Evolutionary conservation across 1,284 basidiomycete genomes (phyloP).

Genomic region (Microbotryum silenes-acaulis): DNA sequence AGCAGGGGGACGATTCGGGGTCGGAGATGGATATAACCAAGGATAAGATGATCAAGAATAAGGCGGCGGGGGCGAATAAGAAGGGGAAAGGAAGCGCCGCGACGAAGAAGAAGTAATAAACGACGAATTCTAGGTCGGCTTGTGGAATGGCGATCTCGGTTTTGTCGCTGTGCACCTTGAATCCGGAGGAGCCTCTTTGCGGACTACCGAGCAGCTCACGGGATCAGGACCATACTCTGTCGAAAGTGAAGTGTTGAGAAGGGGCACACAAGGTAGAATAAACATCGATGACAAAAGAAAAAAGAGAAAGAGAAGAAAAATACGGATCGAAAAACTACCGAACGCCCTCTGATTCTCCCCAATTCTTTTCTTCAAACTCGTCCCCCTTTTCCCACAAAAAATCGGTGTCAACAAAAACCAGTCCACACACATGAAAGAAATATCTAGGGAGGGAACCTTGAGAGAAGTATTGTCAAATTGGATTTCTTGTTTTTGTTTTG

Average conservation of each 20-base stretch:
- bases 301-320: conserved; percentile 4
- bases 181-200: too few species aligned
- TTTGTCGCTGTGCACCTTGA: too few species aligned
- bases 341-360: neutral
- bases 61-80: conserved; percentile 20
- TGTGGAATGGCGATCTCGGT: too few species aligned
- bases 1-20: conserved; percentile 10
- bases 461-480: neutral
- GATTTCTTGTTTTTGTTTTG: neutral
- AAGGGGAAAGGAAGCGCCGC: neutral
- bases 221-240: too few species aligned
- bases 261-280: neutral
- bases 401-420: neutral
- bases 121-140: too few species aligned
- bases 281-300: neutral
- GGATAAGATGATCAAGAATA: conserved; percentile 36
- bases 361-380: neutral
- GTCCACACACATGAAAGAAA: neutral
- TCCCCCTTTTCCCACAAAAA: neutral
- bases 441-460: neutral
- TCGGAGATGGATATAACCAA: conserved; percentile 20
- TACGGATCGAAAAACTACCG: neutral
- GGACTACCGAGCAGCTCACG: too few species aligned
- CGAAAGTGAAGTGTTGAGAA: too few species aligned
- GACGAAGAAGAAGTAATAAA: neutral